Evolutionary conservation across 306 rosid genomes (phyloP).

Genomic region (Argentina anserina): DNA sequence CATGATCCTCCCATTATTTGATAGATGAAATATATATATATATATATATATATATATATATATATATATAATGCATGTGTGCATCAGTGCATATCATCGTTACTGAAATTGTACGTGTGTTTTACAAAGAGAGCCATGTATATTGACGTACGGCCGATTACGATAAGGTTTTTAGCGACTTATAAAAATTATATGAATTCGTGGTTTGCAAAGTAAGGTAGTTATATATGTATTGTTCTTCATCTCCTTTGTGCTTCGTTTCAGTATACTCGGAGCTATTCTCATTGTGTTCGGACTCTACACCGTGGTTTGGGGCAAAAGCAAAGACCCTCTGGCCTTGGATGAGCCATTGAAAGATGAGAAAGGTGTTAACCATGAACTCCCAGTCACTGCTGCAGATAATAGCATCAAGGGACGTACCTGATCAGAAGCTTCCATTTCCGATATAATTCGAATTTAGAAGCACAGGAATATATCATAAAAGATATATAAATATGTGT

Average conservation of each 20-base stretch:
- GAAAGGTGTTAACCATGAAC: slow-evolving; percentile 31
- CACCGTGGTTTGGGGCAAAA: slow-evolving; percentile 95
- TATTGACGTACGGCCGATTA: neutral
- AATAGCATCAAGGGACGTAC: neutral
- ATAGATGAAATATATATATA: too few relatives aligned
- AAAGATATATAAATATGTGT: neutral
- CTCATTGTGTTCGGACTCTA: slow-evolving; percentile 77
- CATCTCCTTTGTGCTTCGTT: neutral
- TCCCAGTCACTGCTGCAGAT: slow-evolving; percentile 46
- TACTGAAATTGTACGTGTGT: neutral
- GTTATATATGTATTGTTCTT: neutral
- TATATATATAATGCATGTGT: neutral
- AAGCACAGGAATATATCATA: slow-evolving; percentile 1
- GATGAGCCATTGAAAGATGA: slow-evolving; percentile 24
- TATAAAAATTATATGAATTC: neutral
- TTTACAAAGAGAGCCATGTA: neutral
- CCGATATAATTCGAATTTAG: neutral
- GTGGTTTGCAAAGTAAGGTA: neutral
- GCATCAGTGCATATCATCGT: neutral
- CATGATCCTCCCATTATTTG: too few relatives aligned
- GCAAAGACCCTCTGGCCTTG: slow-evolving; percentile 53
- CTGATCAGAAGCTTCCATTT: slow-evolving; percentile 6
- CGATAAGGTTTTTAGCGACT: neutral
- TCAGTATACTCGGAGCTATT: slow-evolving; percentile 81
- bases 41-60: too few relatives aligned